phyloP scores from a whole-genome alignment of 2,329 filamentous ascomycete genomes.

The Colletotrichum brevisporum region DNA sequence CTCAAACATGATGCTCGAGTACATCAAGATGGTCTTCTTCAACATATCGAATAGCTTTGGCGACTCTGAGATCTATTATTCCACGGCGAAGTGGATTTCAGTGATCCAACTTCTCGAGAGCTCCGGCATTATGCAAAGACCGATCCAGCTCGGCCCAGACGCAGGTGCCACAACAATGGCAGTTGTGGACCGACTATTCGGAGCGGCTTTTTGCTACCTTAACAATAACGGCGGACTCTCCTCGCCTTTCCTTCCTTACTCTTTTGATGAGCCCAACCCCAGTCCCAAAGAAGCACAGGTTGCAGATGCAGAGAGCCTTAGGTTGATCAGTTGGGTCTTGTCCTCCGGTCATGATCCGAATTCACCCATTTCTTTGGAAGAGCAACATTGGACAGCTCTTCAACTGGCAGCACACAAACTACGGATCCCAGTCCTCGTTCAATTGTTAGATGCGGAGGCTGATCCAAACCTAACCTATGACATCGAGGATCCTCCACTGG shows the following conservation, averaged over 20 bases:
- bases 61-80: no score
- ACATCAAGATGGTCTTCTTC: not conserved
- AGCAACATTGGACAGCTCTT: not conserved
- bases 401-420: not conserved
- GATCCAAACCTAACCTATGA: not conserved
- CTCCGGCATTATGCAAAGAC: not conserved
- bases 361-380: no score
- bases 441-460: not conserved
- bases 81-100: not conserved
- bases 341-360: slow-evolving; percentile 8
- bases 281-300: not conserved
- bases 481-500: not conserved
- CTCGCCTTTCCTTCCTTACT: not conserved
- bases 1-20: not conserved
- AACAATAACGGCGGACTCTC: not conserved
- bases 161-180: not conserved
- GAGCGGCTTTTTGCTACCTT: not conserved
- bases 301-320: not conserved
- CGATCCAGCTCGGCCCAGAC: not conserved
- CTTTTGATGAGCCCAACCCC: not conserved
- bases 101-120: not conserved
- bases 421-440: not conserved
- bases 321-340: slow-evolving; percentile 1
- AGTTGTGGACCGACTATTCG: slow-evolving; percentile 10
- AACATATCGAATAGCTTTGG: slow-evolving; percentile 3